Base-by-base conservation (phyloP, 257 asterid genomes). In the Lycium ferocissimum region DNA sequence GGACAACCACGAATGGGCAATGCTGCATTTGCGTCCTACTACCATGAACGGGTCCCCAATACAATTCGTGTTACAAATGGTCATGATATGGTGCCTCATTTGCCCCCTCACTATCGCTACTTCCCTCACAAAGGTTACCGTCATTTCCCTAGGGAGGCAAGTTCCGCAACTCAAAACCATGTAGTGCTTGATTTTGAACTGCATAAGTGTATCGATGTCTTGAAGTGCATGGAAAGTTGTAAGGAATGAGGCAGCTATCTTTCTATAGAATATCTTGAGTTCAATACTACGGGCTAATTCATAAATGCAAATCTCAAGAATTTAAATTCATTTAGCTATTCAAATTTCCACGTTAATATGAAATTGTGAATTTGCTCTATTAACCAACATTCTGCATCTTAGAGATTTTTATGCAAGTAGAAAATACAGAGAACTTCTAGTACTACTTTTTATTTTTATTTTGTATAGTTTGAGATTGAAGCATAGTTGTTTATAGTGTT, bases 1-100 rank as follows among this genome's bases (percentile, higher is more conserved):
- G 99, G 99, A 85, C 99, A 96, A 89, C 99, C 99, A 86, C 92
- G 99, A 88, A 92, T 94, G 51, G 98, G 99, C 80, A 96, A 96
- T 90, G 90, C 96, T 87, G 92, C 88, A 83, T 96, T 96, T 90
- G 95, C 92, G 10, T 87, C 98, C 71, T 94, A 94, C 92, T 96
- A 86, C 78, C 84, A 88, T 82, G 53, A 92, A 85, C 7, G 93
- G 69, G 90, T 97, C 88, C 99, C 98, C 20, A 89, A 92, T 76
- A 93, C 99, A 69, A 83, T 95, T 83, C 97, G 99, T 84, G 90
- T 97, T 79, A 93, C 98, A 5, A 90, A 97, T 59, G 93, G 88
- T 58, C 95, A 97, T 85, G 99, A 97, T 89, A 91, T 97, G 9
- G 99, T 97, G 89, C 99, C 99, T 86, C 99, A 97, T 92, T 92